Conservation (phyloP, 1,284 basidiomycete genomes). For the Stereum hirsutum region DNA sequence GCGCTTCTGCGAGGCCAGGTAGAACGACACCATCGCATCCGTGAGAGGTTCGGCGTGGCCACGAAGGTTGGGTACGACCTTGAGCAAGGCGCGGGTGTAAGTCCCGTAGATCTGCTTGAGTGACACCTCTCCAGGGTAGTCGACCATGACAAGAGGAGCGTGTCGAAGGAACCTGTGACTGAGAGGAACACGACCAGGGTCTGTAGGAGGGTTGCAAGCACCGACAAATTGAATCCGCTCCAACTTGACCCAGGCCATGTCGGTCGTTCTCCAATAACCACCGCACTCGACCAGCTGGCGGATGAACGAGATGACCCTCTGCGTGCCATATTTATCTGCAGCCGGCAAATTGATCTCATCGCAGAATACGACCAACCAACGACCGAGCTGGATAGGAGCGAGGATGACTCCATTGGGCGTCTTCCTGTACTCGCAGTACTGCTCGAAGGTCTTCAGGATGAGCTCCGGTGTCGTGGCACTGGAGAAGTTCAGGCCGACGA, state of each 20-base stretch:
- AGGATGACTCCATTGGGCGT: slow-evolving; percentile 96
- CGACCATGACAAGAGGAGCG: slow-evolving; percentile 98
- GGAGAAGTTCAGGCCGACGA: slow-evolving; percentile 98
- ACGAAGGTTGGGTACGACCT: slow-evolving; percentile 89
- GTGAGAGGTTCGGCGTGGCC: slow-evolving; percentile 94
- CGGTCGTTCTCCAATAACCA: slow-evolving; percentile 92
- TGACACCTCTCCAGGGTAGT: slow-evolving; percentile 96
- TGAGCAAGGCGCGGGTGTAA: slow-evolving; percentile 95
- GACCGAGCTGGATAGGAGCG: slow-evolving; percentile 89
- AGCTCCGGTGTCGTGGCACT: slow-evolving; percentile 97
- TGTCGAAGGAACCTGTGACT: slow-evolving; percentile 96
- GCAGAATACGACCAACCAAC: slow-evolving; percentile 98
- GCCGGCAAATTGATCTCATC: slow-evolving; percentile 99
- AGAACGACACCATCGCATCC: slow-evolving; percentile 96
- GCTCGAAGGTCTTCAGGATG: slow-evolving; percentile 98
- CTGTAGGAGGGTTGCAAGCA: slow-evolving; percentile 99
- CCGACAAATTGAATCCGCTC: slow-evolving; percentile 99
- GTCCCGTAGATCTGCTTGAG: slow-evolving; percentile 99
- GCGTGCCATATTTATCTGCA: slow-evolving; percentile 97
- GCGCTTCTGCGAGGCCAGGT: slow-evolving; percentile 85
- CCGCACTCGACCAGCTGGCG: slow-evolving; percentile 94
- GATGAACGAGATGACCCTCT: slow-evolving; percentile 97
- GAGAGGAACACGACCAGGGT: slow-evolving; percentile 97
- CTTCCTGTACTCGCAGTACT: slow-evolving; percentile 99
- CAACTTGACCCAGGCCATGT: slow-evolving; percentile 96